These are phyloP conservation scores for Candida adriatica DNA, from an alignment of 805 yeast genomes.

Conservation along the genomic window DNA sequence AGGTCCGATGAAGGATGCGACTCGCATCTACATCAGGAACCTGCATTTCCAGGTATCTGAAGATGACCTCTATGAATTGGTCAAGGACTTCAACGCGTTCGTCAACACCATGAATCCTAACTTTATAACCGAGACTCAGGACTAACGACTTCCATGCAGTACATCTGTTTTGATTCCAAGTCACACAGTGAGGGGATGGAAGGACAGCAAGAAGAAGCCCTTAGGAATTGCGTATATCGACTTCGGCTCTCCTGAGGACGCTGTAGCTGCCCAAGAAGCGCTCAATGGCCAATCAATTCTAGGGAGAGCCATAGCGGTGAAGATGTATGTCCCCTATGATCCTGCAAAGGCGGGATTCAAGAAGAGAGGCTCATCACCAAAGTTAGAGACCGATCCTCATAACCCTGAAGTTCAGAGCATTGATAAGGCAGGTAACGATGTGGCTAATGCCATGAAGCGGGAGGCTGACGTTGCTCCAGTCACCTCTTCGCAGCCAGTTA, in stretches of 20 bases:
- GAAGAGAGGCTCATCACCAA: too few relatives aligned
- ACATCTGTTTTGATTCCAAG: conserved; percentile 45
- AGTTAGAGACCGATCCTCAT: too few relatives aligned
- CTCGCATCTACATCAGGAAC: conserved; percentile 48
- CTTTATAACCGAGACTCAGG: not conserved
- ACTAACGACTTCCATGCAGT: conserved; percentile 7
- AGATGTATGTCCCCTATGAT: conserved; percentile 36
- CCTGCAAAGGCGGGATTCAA: too few relatives aligned
- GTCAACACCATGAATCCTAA: conserved; percentile 15
- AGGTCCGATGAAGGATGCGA: conserved; percentile 6
- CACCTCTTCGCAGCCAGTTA: not conserved
- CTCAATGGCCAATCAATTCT: too few relatives aligned
- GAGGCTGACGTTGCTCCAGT: not conserved
- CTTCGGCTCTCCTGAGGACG: conserved; percentile 58
- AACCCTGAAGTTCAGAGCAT: too few relatives aligned
- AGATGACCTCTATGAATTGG: conserved; percentile 38
- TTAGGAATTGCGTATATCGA: conserved; percentile 80
- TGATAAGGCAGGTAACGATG: not conserved
- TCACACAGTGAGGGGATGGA: conserved; percentile 42
- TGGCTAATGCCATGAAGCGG: not conserved
- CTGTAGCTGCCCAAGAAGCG: conserved; percentile 54
- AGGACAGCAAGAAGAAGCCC: conserved; percentile 34
- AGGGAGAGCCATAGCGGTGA: too few relatives aligned
- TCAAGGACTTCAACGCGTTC: conserved; percentile 41
- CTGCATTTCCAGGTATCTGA: conserved; percentile 47